Conservation (phyloP, 2,329 filamentous ascomycete species). For the Venturia asperata region DNA sequence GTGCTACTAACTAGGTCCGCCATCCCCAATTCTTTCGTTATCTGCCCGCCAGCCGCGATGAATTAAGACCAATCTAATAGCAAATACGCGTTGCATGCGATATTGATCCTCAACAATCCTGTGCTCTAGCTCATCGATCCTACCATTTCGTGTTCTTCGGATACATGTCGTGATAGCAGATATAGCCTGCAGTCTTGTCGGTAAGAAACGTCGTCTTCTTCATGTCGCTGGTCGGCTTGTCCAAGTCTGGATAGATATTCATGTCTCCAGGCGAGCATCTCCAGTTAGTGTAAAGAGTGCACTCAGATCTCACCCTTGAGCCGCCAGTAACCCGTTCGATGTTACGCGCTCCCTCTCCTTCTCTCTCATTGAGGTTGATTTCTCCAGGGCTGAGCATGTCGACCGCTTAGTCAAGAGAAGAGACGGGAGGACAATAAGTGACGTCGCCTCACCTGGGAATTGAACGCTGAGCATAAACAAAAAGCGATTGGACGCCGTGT, state of each 20-base stretch:
- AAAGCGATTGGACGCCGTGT: too few species aligned
- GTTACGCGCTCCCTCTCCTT: too few species aligned
- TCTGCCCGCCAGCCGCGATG: neutral
- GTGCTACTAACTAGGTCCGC: too few species aligned
- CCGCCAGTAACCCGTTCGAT: too few species aligned
- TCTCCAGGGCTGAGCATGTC: too few species aligned
- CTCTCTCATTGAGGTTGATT: too few species aligned
- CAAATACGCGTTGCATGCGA: neutral
- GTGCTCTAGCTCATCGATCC: neutral
- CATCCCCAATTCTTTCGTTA: neutral
- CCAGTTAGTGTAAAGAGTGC: neutral
- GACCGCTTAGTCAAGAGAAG: too few species aligned
- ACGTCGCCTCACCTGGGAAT: too few species aligned
- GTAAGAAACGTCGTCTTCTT: neutral
- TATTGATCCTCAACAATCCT: neutral
- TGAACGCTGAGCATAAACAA: too few species aligned
- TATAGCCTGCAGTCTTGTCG: neutral
- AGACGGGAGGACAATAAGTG: too few species aligned
- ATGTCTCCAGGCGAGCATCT: neutral
- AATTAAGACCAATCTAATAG: neutral
- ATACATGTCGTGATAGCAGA: neutral
- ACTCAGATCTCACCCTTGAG: neutral
- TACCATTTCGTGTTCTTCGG: neutral
- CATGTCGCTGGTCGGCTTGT: neutral
- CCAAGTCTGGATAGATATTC: neutral